Conservation (phyloP, 2,329 filamentous ascomycete genomes). For the Stromatinia cepivora region DNA sequence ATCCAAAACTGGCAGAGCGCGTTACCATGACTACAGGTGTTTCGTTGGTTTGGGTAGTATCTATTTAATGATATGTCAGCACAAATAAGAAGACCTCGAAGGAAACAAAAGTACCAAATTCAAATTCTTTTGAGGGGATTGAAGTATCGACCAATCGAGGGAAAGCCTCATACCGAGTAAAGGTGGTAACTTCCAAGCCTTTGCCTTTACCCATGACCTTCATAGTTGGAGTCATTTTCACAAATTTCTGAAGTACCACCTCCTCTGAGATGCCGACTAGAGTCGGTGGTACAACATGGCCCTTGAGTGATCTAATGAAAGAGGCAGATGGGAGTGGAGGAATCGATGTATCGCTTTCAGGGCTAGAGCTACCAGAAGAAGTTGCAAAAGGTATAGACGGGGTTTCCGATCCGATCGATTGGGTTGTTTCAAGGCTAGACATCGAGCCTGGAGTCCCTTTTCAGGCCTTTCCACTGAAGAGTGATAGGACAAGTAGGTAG, state of each 20-base stretch:
- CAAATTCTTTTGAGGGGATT: neutral
- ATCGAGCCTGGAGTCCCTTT: neutral
- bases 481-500: too few species aligned
- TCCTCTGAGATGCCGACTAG: conserved; percentile 11
- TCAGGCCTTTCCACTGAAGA: neutral
- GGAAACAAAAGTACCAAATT: neutral
- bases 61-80: neutral
- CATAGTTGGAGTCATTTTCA: neutral
- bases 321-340: neutral
- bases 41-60: neutral
- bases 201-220: neutral
- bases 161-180: conserved; percentile 1
- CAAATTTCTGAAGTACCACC: neutral
- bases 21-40: neutral
- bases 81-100: neutral
- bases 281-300: neutral
- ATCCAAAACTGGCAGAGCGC: neutral
- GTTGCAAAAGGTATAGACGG: neutral
- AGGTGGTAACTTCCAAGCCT: conserved; percentile 4
- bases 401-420: neutral
- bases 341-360: neutral
- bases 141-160: conserved; percentile 15
- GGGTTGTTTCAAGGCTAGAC: neutral
- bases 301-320: neutral
- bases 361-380: neutral